Percentiles rank a stretch among this genome's conserved stretches.
These are phyloP conservation scores for Tanacetum coccineum DNA, from an alignment of 129 eudicot species.

Conservation along the genomic window DNA sequence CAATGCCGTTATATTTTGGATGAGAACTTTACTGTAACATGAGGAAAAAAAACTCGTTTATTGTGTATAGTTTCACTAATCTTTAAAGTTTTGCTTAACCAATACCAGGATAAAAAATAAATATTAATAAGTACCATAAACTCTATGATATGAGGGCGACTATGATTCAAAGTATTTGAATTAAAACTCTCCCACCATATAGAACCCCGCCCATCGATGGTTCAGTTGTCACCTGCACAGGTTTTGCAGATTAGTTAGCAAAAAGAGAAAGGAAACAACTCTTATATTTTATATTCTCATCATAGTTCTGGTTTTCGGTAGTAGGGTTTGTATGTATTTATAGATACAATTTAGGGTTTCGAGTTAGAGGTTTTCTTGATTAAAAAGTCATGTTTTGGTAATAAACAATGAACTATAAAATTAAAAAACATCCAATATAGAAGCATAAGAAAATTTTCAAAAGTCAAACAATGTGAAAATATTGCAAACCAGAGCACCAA, in stretches of 20 bases:
- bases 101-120: neutral
- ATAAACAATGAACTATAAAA: too few species aligned
- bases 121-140: conserved; percentile 44
- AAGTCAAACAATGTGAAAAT: neutral
- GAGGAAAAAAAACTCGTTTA: conserved; percentile 15
- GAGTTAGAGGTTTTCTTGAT: too few species aligned
- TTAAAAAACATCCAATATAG: conserved; percentile 51
- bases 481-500: neutral
- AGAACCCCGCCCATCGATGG: conserved; percentile 91
- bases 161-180: conserved; percentile 63
- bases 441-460: conserved; percentile 32
- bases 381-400: too few species aligned
- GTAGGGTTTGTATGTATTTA: too few species aligned
- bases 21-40: conserved; percentile 61
- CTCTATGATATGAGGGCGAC: conserved; percentile 82
- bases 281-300: too few species aligned
- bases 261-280: neutral
- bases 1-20: conserved; percentile 67
- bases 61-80: neutral
- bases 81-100: neutral
- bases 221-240: conserved; percentile 71
- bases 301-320: too few species aligned
- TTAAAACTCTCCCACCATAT: conserved; percentile 77
- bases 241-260: neutral
- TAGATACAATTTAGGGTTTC: too few species aligned